Evolutionary conservation across 495 filamentous ascomycete species (phyloP), one percentile per base, ranked within the genome.

Genomic region (Aspergillus ostianus): DNA sequence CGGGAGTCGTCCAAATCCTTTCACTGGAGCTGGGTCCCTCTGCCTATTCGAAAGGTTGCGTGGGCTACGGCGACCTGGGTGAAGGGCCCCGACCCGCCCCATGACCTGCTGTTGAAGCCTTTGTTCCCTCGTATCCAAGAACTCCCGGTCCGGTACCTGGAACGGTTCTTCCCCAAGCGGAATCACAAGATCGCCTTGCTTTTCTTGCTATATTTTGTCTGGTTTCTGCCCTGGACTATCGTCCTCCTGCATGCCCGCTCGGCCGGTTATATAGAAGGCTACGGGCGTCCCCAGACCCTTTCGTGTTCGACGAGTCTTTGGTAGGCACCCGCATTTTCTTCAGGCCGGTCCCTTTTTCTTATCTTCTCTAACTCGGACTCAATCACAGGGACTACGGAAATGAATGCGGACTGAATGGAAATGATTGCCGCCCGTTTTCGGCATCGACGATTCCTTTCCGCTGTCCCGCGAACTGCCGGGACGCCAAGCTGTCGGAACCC

Each of bases 371-470:
- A 51, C n/a, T 17, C 36, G 3, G 13, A 41, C 15, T 15, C 15
- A 18, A 23, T 5, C 46, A 20, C 56, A 92, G 90, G 90, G 71
- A 74, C 19, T 75, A 80, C 49, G 87, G 85, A 44, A 92, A 92
- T 57, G 76, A 77, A 27, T 96, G 92, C 68, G 92, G 91, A 5
- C 64, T 94, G 9, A 84, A 96, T 62, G 92, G 92, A 15, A 85
- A 87, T 51, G 75, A 85, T 60, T 96, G 92, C 70, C 84, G 88
- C n/a, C 92, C 92, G 0, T 96, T 96, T 65, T 81, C 79, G 47
- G 82, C 84, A 56, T 81, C 81, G 52, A 84, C 81, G 2, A 82
- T 89, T 60, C 80, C 90, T 15, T 96, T 96, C 70, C 81, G 87
- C 51, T 96, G 92, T 65, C 89, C 91, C 26, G 87, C 88, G 3